phyloP scores from a whole-genome alignment of 1,284 basidiomycete species.

The Melampsora abietis-canadensis region DNA sequence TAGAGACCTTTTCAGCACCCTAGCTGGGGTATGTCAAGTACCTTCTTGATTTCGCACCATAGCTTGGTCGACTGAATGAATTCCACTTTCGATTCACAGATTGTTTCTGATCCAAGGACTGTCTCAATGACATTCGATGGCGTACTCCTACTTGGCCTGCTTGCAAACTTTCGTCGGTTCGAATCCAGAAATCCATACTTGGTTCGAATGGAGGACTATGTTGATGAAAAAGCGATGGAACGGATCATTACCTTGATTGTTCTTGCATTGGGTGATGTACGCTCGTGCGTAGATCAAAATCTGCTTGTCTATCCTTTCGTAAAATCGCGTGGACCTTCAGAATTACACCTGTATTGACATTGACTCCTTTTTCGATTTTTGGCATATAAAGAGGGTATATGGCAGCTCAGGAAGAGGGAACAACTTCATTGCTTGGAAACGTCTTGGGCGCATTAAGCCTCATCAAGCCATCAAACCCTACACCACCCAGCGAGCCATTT shows the following conservation, averaged over 20 bases:
- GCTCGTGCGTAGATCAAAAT: slow-evolving; percentile 33
- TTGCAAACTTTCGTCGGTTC: slow-evolving; percentile 49
- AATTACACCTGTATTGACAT: slow-evolving; percentile 17
- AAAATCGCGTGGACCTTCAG: not conserved
- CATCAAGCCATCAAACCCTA: not conserved
- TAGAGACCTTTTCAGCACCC: slow-evolving; percentile 48
- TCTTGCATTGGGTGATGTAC: slow-evolving; percentile 40
- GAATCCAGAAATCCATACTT: slow-evolving; percentile 50
- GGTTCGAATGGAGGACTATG: slow-evolving; percentile 51
- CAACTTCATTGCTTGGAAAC: not conserved
- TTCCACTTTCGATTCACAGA: slow-evolving; percentile 23
- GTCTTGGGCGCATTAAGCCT: not conserved
- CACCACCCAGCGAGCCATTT: slow-evolving; percentile 13
- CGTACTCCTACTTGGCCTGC: slow-evolving; percentile 48
- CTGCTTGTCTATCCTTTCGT: not conserved
- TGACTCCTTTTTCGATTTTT: not conserved
- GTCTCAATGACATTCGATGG: slow-evolving; percentile 44
- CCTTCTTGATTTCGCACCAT: not conserved
- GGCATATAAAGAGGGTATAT: not conserved
- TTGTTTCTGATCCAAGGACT: slow-evolving; percentile 44
- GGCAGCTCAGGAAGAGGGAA: not conserved
- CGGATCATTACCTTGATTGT: slow-evolving; percentile 40
- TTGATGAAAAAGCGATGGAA: slow-evolving; percentile 50
- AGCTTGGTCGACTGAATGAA: not conserved
- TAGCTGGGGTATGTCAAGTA: slow-evolving; percentile 19